These are phyloP conservation scores for Trametes gibbosa DNA, from an alignment of 768 basidiomycete species.

Conservation along the genomic window DNA sequence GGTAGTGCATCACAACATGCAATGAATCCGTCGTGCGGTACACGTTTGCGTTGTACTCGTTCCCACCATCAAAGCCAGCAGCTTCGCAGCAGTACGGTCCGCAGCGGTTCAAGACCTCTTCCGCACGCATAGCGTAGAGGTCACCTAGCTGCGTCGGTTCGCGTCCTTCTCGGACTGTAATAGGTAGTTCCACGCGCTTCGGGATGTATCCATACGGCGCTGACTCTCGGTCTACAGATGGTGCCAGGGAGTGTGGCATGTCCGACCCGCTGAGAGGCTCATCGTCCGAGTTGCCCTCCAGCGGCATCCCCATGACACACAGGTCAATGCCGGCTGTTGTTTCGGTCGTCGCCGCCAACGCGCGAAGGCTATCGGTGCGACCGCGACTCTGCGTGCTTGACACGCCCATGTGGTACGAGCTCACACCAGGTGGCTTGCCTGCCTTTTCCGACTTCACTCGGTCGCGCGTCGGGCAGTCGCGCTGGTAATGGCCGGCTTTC, in stretches of 20 bases:
- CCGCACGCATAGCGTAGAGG: neutral
- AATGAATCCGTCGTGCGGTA: neutral
- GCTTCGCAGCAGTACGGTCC: neutral
- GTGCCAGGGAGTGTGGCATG: too few relatives aligned
- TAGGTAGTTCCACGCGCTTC: neutral
- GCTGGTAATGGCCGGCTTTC: constrained; percentile 1
- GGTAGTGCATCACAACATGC: neutral
- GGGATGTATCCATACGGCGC: neutral
- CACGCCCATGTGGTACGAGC: neutral
- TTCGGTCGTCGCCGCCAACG: neutral
- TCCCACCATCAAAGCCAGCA: neutral
- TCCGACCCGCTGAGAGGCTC: too few relatives aligned
- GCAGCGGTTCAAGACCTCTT: neutral
- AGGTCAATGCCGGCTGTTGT: neutral
- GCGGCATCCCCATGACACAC: neutral
- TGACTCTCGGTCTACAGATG: neutral
- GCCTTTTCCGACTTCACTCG: neutral
- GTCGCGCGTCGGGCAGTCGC: neutral
- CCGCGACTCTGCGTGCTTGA: neutral
- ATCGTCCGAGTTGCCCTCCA: too few relatives aligned
- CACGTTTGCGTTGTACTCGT: neutral
- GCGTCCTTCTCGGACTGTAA: neutral
- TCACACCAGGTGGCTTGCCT: constrained; percentile 2
- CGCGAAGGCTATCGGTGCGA: neutral
- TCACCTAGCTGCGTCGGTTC: neutral